Conservation (phyloP, 2,329 filamentous ascomycete genomes). For the Ophiocordyceps sinensis region DNA sequence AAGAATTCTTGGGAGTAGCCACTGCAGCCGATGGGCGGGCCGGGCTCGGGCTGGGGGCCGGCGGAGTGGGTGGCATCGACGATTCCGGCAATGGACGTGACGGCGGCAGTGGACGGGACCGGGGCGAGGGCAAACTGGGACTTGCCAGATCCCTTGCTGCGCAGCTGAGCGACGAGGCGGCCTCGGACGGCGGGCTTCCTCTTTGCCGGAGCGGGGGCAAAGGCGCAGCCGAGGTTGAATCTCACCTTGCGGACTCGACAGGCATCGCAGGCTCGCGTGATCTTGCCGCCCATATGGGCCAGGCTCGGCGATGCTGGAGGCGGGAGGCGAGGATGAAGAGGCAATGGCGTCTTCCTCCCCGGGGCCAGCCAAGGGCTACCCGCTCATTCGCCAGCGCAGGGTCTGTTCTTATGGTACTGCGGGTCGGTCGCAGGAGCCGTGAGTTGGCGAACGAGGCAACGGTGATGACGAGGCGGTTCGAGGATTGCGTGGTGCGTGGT, state of each 20-base stretch:
- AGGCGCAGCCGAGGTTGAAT: constrained; percentile 20
- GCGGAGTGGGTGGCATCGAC: constrained; percentile 5
- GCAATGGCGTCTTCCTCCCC: no score
- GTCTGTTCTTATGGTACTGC: no score
- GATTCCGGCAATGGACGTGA: constrained; percentile 13
- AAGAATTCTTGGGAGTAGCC: constrained; percentile 18
- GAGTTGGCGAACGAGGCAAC: no score
- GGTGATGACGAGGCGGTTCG: no score
- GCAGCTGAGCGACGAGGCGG: constrained; percentile 20
- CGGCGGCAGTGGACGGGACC: background rate
- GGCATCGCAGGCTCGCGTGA: constrained; percentile 20
- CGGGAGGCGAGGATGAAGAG: no score
- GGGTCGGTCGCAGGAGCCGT: no score
- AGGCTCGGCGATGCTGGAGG: background rate
- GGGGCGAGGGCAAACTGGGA: background rate
- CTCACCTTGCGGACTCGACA: constrained; percentile 23
- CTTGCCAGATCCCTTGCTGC: constrained; percentile 7
- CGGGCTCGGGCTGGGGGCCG: constrained; percentile 1
- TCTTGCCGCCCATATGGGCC: constrained; percentile 3
- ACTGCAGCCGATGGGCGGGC: constrained; percentile 1
- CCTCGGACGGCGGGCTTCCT: constrained; percentile 19
- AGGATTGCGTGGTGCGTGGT: no score
- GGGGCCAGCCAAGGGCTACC: no score
- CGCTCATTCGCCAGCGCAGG: no score
- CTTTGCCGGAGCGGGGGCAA: constrained; percentile 16